A percentile compares a stretch with the other conserved stretches of the same genome.
Evolutionary conservation across 1,284 basidiomycete species (phyloP).

Genomic region (Singerocomus inundabilis): DNA sequence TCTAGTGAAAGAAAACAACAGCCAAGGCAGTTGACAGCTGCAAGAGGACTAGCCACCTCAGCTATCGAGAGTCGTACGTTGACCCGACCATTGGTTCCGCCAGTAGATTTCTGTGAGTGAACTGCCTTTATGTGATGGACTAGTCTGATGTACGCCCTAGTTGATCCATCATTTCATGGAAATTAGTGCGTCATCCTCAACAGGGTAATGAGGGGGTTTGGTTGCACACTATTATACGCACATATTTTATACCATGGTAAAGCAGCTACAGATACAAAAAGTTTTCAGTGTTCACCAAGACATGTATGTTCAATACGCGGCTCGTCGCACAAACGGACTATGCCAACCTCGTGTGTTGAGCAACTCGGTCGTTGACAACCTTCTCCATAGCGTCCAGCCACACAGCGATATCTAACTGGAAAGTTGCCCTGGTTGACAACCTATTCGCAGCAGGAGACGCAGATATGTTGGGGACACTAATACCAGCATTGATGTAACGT

Average conservation of each 20-base stretch:
- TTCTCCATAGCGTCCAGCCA: slow-evolving; percentile 81
- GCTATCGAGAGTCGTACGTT: not conserved
- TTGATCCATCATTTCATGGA: slow-evolving; percentile 27
- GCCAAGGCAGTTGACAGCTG: not conserved
- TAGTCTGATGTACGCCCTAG: slow-evolving; percentile 15
- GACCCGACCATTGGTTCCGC: slow-evolving; percentile 5
- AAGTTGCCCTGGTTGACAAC: slow-evolving; percentile 13
- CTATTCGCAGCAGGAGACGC: slow-evolving; percentile 9
- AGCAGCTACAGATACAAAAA: not conserved
- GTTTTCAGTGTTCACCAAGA: not conserved
- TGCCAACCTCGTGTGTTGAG: slow-evolving; percentile 44
- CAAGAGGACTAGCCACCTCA: slow-evolving; percentile 8
- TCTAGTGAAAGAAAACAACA: not conserved
- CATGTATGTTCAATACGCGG: not conserved
- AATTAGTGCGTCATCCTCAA: slow-evolving; percentile 6
- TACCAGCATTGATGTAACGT: slow-evolving; percentile 64
- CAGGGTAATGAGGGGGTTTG: slow-evolving; percentile 1
- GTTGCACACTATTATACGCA: slow-evolving; percentile 5
- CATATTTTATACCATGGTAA: not conserved
- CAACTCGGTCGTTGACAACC: slow-evolving; percentile 58
- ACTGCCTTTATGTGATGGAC: not conserved
- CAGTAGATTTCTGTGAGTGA: slow-evolving; percentile 28
- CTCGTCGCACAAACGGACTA: slow-evolving; percentile 11
- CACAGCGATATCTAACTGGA: slow-evolving; percentile 48
- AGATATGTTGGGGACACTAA: slow-evolving; percentile 15